Conservation (phyloP, 352 stramenopile species). For the Halophytophthora batemanensis region DNA sequence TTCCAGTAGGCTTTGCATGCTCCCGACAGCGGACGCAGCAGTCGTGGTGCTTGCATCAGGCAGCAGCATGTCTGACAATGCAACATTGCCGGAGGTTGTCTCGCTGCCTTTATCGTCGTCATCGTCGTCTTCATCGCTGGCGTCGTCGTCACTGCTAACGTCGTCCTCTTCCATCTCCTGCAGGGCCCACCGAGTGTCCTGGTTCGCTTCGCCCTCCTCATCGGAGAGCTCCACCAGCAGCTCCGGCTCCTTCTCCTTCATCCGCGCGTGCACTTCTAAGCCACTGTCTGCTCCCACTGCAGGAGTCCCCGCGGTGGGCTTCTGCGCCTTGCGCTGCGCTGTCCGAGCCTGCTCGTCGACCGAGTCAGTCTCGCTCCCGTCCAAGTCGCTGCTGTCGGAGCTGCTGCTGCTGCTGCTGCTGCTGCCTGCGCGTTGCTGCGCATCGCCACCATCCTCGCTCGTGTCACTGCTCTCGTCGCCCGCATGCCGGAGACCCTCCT, state of each 20-base stretch:
- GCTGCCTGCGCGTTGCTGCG: slow-evolving; percentile 3
- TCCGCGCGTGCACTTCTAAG: not conserved
- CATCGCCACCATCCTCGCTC: slow-evolving; percentile 8
- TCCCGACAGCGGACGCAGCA: not conserved
- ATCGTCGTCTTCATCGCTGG: slow-evolving; percentile 16
- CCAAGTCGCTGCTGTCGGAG: no score
- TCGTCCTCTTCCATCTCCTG: slow-evolving; percentile 8
- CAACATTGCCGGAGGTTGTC: not conserved
- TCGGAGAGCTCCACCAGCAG: not conserved
- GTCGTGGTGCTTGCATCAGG: not conserved
- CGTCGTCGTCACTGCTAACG: not conserved
- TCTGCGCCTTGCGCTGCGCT: no score
- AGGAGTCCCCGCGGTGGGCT: no score
- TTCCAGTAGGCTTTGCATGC: not conserved
- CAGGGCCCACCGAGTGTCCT: slow-evolving; percentile 6
- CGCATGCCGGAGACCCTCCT: slow-evolving; percentile 5
- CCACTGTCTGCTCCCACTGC: not conserved
- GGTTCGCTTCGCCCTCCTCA: not conserved
- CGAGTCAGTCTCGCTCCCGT: slow-evolving; percentile 5
- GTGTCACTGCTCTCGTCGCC: slow-evolving; percentile 13
- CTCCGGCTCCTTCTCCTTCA: slow-evolving; percentile 5
- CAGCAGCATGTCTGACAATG: not conserved
- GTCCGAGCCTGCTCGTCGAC: not conserved
- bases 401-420: not conserved
- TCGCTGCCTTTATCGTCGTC: slow-evolving; percentile 7